Evolutionary conservation across 1,284 basidiomycete species (phyloP).

Genomic region (Pseudozyma pruni): DNA sequence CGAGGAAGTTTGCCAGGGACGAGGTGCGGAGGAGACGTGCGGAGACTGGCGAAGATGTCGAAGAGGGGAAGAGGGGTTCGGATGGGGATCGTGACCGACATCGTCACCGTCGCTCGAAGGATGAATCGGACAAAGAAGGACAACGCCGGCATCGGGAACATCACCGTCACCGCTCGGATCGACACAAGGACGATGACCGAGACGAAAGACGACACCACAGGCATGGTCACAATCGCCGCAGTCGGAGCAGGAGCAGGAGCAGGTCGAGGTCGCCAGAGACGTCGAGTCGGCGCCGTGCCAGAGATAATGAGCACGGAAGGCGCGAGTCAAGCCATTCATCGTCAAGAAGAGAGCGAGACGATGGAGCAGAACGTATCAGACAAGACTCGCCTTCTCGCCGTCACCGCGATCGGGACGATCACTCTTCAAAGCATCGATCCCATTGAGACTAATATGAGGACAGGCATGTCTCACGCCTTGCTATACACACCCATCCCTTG

Average conservation of each 20-base stretch:
- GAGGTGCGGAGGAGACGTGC: constrained; percentile 30
- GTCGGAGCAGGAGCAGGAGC: constrained; percentile 23
- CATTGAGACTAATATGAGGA: neutral
- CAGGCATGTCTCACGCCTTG: too few species aligned
- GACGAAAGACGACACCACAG: constrained; percentile 10
- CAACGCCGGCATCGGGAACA: too few species aligned
- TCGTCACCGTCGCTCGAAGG: too few species aligned
- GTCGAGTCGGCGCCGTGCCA: constrained; percentile 7
- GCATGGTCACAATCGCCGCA: neutral
- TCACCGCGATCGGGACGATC: neutral
- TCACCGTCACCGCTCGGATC: constrained; percentile 4
- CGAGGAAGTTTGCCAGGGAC: constrained; percentile 47
- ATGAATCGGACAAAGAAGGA: too few species aligned
- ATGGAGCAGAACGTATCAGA: neutral
- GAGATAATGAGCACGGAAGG: constrained; percentile 3
- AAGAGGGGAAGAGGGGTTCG: constrained; percentile 12
- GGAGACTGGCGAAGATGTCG: constrained; percentile 33
- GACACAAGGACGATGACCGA: constrained; percentile 9
- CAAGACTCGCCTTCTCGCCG: constrained; percentile 5
- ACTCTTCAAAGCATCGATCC: neutral
- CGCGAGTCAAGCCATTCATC: neutral
- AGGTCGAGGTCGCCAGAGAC: constrained; percentile 24
- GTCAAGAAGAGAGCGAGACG: constrained; percentile 1
- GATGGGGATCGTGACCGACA: constrained; percentile 4
- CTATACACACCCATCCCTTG: too few species aligned